Evolutionary conservation across 2,329 filamentous ascomycete species (phyloP).

Genomic region (Aureobasidium sp.): DNA sequence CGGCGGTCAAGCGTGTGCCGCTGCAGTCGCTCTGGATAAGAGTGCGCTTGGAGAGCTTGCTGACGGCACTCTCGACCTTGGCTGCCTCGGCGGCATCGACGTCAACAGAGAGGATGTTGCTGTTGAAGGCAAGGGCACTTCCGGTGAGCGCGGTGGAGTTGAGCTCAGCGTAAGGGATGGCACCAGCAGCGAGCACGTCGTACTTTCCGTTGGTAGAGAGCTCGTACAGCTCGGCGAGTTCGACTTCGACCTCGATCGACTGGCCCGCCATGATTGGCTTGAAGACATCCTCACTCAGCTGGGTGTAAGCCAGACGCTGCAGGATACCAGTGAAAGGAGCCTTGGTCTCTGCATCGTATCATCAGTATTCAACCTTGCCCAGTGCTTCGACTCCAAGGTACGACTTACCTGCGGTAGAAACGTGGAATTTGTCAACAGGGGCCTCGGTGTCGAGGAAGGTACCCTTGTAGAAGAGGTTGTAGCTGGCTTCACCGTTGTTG

Average conservation of each 20-base stretch:
- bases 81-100: conserved; percentile 52
- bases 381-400: neutral
- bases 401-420: conserved; percentile 19
- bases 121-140: conserved; percentile 47
- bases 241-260: conserved; percentile 48
- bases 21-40: conserved; percentile 50
- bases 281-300: conserved; percentile 45
- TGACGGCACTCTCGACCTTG: conserved; percentile 42
- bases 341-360: conserved; percentile 16
- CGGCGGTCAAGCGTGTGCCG: conserved; percentile 38
- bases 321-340: conserved; percentile 47
- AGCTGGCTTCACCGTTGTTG: conserved; percentile 22
- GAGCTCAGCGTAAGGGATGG: conserved; percentile 49
- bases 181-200: conserved; percentile 50
- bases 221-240: conserved; percentile 51
- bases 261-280: conserved; percentile 40
- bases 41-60: conserved; percentile 43
- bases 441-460: conserved; percentile 23
- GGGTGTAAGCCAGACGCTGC: conserved; percentile 41
- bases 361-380: neutral
- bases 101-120: conserved; percentile 51
- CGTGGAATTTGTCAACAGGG: conserved; percentile 23
- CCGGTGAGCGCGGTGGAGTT: conserved; percentile 49
- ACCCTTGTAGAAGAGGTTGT: conserved; percentile 25
- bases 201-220: conserved; percentile 47